A percentile compares a stretch with the other conserved stretches of the same genome.
These are phyloP conservation scores for Blastobotrys raffinosifermentans DNA, from an alignment of 1,139 yeast genomes.

Conservation along the genomic window DNA sequence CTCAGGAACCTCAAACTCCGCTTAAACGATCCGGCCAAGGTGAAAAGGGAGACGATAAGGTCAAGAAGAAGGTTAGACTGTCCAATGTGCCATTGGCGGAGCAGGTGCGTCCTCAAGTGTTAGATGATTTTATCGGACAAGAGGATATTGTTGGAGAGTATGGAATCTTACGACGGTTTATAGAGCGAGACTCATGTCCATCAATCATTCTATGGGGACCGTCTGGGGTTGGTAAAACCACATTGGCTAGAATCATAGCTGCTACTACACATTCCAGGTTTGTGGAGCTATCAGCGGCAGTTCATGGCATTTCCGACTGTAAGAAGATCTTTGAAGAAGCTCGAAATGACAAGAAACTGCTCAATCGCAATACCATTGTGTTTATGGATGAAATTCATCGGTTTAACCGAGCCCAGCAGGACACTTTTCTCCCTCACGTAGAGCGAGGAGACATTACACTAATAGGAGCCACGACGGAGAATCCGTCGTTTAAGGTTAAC, in stretches of 20 bases:
- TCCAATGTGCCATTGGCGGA: constrained; percentile 65
- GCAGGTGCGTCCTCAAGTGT: constrained; percentile 64
- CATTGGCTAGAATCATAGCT: constrained; percentile 59
- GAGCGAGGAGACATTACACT: constrained; percentile 39
- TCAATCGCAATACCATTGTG: constrained; percentile 66
- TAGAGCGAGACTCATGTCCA: constrained; percentile 54
- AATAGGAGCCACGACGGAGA: constrained; percentile 96
- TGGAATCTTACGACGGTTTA: constrained; percentile 67
- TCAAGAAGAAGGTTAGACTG: constrained; percentile 1
- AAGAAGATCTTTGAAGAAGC: constrained; percentile 71
- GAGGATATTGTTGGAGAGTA: constrained; percentile 67
- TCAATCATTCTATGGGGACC: constrained; percentile 94
- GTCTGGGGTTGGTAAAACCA: constrained; percentile 92
- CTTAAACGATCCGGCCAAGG: constrained; percentile 4
- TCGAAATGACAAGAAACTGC: constrained; percentile 56
- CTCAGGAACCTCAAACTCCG: no score
- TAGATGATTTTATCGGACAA: constrained; percentile 84
- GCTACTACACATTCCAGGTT: constrained; percentile 51
- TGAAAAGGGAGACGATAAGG: constrained; percentile 1
- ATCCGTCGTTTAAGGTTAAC: constrained; percentile 86
- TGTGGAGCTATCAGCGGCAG: constrained; percentile 83
- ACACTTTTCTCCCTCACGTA: constrained; percentile 48
- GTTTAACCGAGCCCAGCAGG: constrained; percentile 86
- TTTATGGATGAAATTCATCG: constrained; percentile 93
- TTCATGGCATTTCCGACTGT: constrained; percentile 64